Evolutionary conservation across 345 rosid species (phyloP), one percentile per base, ranked within the genome.

Genomic region (Pelargonium nanum): DNA sequence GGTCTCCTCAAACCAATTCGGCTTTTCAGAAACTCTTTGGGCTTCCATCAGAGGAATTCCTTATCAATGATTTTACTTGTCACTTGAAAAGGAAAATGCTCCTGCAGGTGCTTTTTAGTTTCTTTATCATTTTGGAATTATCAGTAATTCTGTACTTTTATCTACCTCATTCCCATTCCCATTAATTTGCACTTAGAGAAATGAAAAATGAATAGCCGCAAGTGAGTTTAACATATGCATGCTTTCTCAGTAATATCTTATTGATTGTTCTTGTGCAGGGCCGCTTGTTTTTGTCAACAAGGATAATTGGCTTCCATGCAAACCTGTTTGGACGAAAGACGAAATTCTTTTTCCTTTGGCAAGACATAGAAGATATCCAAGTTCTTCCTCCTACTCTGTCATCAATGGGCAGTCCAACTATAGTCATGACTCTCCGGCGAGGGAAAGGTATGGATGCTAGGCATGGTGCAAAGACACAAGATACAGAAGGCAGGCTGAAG

Each of bases 1-100:
- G 94, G 51, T 93, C 99, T 71, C 98, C 98, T 58, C 96, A 88
- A 75, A 88, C 96, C 56, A 92, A 92, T 77, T 89, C 95, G 50
- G 86, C 99, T 40, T 93, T 93, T 62, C 99, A 93, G 80, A 93
- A 89, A 78, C 94, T 93, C 66, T 89, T 92, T 74, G 81, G 89
- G 69, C 93, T 92, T 50, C 97, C 99, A 51, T 81, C 80, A 22
- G 99, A 85, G 81, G 99, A 93, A 72, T 93, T 93, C 79, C 86
- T 93, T 66, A 93, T 93, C 81, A 89, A 93, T 66, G 96, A 89
- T 77, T 93, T 93, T 70, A 84, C 99, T 40, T 93, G 99, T 77
- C 99, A 93, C 81, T 85, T 93, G 72, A 89, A 78, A 72, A 76
- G 99, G 60, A 93, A 71, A 81, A 87, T 93, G 96, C 91, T 87